Percentiles rank a stretch among this genome's conserved stretches.
Evolutionary conservation across 164 flowering plant genomes (phyloP).

Genomic region (Santalum album): DNA sequence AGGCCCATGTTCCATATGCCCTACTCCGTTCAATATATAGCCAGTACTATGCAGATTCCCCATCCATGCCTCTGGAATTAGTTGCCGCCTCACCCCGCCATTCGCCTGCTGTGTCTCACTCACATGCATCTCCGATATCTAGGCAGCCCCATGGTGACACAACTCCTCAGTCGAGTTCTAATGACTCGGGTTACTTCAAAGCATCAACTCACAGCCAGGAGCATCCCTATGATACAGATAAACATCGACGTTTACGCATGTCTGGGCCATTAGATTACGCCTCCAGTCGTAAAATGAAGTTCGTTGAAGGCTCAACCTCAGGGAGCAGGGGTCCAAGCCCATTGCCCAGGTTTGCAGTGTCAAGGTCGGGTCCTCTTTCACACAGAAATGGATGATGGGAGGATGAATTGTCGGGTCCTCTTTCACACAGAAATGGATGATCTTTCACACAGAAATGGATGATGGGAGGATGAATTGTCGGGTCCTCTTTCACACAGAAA

Average conservation of each 20-base stretch:
- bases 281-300: conserved; percentile 58
- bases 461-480: too few species aligned
- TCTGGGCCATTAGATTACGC: conserved; percentile 93
- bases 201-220: too few species aligned
- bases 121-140: conserved; percentile 57
- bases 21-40: conserved; percentile 85
- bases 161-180: conserved; percentile 39
- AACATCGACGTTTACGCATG: conserved; percentile 47
- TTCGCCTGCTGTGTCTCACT: conserved; percentile 52
- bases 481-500: conserved; percentile 71
- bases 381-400: conserved; percentile 44
- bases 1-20: conserved; percentile 72
- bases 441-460: too few species aligned
- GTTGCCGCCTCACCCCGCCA: conserved; percentile 58
- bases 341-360: conserved; percentile 86
- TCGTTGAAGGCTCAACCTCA: conserved; percentile 66
- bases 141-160: conserved; percentile 48
- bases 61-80: conserved; percentile 49
- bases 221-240: conserved; percentile 37
- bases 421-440: conserved; percentile 44
- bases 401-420: too few species aligned
- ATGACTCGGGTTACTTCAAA: conserved; percentile 52
- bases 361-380: conserved; percentile 89
- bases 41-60: conserved; percentile 68
- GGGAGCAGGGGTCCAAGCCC: conserved; percentile 91